phyloP scores from a whole-genome alignment of 306 rosid species.

The Dryas drummondii region DNA sequence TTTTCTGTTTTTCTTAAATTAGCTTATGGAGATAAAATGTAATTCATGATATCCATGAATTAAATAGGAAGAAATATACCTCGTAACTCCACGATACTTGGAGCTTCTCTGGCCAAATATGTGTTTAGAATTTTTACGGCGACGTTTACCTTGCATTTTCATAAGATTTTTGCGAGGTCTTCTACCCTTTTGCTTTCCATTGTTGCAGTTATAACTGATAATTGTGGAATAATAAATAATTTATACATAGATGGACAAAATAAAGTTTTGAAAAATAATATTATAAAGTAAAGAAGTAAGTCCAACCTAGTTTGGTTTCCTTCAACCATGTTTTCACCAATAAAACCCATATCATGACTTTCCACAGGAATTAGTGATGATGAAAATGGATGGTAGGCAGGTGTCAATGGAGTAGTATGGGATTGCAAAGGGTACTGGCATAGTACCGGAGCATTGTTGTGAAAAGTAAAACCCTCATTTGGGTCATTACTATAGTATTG shows the following conservation, averaged over 20 bases:
- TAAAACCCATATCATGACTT: not conserved
- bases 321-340: not conserved
- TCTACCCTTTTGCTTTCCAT: not conserved
- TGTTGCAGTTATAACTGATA: not conserved
- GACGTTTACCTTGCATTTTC: not conserved
- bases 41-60: not conserved
- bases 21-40: not conserved
- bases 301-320: not conserved
- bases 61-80: slow-evolving; percentile 6
- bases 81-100: slow-evolving; percentile 38
- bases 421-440: not conserved
- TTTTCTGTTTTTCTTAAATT: too few relatives aligned
- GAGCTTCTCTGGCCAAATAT: slow-evolving; percentile 20
- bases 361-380: not conserved
- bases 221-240: not conserved
- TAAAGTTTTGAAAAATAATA: not conserved
- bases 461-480: not conserved
- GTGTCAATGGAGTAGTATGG: not conserved
- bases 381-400: not conserved
- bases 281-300: not conserved
- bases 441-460: not conserved
- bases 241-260: not conserved
- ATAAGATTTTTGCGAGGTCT: too few relatives aligned
- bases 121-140: not conserved
- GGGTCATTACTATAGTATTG: not conserved